Evolutionary conservation across 192 early-diverging fungal genomes (phyloP), one percentile per base, ranked within the genome.

Genomic region (Chytriomyces confervae): DNA sequence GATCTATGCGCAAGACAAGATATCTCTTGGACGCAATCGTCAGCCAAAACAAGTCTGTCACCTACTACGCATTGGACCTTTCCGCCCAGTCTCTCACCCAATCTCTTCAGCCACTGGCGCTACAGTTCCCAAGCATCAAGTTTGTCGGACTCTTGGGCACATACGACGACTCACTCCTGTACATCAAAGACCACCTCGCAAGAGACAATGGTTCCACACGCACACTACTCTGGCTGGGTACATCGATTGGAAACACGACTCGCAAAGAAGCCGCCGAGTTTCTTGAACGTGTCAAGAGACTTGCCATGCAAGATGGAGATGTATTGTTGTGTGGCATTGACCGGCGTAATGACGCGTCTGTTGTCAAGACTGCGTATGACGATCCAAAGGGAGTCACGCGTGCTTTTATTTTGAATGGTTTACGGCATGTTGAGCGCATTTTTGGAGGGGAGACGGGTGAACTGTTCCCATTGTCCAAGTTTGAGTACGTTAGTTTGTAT

Each of bases 1-100:
- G 92, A 2, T 90, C 95, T 1, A 89, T 98, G 82, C 88, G 94
- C 72, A 98, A 98, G 80, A 96, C 95, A 3, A 88, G 90, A 72
- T 83, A 94, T 50, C 81, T 98, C 5, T 88, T 97, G 11, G 84
- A 93, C 24, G 90, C 92, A 0, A 89, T 98, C 10, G 88, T 93
- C 66, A 69, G 79, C 63, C 86, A 86, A 46, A 83, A 87, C 46
- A 82, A 85, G 45, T 85, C 86, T 23, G 82, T 95, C 6, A 91
- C 90, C 0, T 98, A 97, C 83, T 96, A 93, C 81, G 95, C 96
- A 7, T 85, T 97, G 9, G 96, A 98, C 77, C 89, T 98, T 24
- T 93, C 94, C 72, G 89, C 91, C n/a, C 69, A 84, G 24, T 93
- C 95, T 20, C 85, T 98, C 43, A 88, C 86, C 64, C 80, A 88